A percentile compares a stretch with the other conserved stretches of the same genome.
Conservation (phyloP, 1,284 basidiomycete genomes). For the Cutaneotrichosporon sp. region DNA sequence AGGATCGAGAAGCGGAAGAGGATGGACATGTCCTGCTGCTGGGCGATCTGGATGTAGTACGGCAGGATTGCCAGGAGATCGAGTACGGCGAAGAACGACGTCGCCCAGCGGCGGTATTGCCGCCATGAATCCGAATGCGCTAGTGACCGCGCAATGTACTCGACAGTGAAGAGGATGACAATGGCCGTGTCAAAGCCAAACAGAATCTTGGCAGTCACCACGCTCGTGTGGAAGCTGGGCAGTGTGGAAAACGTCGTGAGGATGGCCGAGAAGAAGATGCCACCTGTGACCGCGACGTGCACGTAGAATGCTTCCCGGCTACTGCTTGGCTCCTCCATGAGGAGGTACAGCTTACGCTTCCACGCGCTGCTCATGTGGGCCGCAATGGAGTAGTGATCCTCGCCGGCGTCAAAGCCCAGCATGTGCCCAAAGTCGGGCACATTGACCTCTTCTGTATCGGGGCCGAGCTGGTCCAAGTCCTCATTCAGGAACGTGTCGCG, state of each 20-base stretch:
- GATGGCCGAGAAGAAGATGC: constrained; percentile 58
- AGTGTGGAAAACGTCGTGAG: constrained; percentile 81
- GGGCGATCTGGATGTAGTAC: constrained; percentile 74
- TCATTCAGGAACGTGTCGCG: constrained; percentile 16
- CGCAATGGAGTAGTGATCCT: constrained; percentile 46
- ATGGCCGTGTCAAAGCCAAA: constrained; percentile 71
- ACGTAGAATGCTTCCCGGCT: constrained; percentile 46
- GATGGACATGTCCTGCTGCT: constrained; percentile 79
- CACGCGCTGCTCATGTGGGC: constrained; percentile 36
- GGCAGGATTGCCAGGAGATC: constrained; percentile 77
- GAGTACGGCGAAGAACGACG: constrained; percentile 72
- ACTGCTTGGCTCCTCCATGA: constrained; percentile 47
- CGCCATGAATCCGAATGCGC: constrained; percentile 49
- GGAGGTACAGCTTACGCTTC: constrained; percentile 46
- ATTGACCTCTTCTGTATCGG: constrained; percentile 33
- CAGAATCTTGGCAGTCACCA: constrained; percentile 63
- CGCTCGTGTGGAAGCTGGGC: constrained; percentile 63
- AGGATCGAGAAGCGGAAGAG: constrained; percentile 81
- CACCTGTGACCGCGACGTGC: constrained; percentile 43
- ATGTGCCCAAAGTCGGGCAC: constrained; percentile 47
- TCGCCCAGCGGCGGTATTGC: constrained; percentile 47
- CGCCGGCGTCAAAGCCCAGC: constrained; percentile 43
- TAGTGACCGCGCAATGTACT: constrained; percentile 48
- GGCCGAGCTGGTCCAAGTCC: constrained; percentile 10
- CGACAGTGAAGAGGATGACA: constrained; percentile 74